Conservation (phyloP, 192 early-diverging fungal genomes). For the Coemansia sp. region DNA sequence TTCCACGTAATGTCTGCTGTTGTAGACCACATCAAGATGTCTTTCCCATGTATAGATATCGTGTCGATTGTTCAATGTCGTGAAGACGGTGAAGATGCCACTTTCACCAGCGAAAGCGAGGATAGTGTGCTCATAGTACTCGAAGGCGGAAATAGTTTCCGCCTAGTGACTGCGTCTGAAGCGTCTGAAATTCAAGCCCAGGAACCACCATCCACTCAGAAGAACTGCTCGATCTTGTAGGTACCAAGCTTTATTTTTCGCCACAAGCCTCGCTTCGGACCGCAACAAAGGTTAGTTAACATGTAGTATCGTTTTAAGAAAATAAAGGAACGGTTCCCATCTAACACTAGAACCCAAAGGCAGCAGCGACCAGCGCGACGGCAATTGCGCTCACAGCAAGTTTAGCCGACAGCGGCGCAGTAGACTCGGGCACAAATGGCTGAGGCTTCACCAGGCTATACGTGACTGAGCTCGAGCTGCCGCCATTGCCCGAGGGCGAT, state of each 20-base stretch:
- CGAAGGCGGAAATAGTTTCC: no score
- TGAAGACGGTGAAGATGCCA: neutral
- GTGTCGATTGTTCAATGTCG: neutral
- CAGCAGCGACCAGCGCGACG: slow-evolving; percentile 20
- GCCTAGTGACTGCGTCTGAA: no score
- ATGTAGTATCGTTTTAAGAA: no score
- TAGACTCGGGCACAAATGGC: slow-evolving; percentile 37
- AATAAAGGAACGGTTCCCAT: no score
- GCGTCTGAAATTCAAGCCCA: neutral
- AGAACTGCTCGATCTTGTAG: neutral
- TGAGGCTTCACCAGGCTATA: slow-evolving; percentile 32
- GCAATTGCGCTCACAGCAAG: slow-evolving; percentile 14
- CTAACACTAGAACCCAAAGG: slow-evolving; percentile 14
- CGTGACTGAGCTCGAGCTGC: neutral
- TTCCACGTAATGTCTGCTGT: neutral
- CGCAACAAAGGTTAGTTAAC: no score
- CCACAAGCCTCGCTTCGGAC: no score
- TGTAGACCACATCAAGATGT: neutral
- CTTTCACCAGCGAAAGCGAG: neutral
- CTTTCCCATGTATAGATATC: neutral
- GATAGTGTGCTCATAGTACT: no score
- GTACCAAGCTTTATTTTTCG: neutral
- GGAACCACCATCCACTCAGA: neutral
- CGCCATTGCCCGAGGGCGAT: neutral
- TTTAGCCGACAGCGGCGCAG: neutral